phyloP scores from a whole-genome alignment of 257 asterid species.

The Solanum chiquidenum region DNA sequence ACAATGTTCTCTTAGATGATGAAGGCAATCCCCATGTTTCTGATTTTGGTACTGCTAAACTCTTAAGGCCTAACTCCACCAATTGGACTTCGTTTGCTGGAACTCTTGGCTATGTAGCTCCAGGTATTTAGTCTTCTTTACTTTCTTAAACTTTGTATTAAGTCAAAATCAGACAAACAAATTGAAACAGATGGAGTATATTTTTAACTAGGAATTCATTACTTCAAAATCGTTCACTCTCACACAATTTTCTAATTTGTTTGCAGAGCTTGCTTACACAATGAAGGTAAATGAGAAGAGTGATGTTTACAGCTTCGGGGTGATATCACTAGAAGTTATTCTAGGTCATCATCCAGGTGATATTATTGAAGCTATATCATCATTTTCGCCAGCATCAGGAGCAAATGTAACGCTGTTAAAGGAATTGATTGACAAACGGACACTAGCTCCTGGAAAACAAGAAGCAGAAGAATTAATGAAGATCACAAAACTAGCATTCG shows the following conservation, averaged over 20 bases:
- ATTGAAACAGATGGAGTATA: background rate
- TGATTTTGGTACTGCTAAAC: conserved; percentile 33
- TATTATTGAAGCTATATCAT: background rate
- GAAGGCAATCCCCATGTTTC: conserved; percentile 24
- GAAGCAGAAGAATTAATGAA: conserved; percentile 9
- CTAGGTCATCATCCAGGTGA: conserved; percentile 34
- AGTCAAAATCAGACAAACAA: background rate
- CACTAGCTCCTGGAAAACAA: conserved; percentile 5
- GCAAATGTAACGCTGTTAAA: background rate
- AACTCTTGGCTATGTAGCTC: conserved; percentile 30
- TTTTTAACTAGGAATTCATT: background rate
- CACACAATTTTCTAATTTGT: background rate
- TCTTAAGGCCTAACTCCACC: conserved; percentile 15
- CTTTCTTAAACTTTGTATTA: background rate
- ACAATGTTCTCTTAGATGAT: conserved; percentile 17
- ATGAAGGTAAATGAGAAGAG: conserved; percentile 20
- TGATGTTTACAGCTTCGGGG: conserved; percentile 27
- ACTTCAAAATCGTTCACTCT: background rate
- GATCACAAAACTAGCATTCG: conserved; percentile 4
- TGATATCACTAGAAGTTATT: conserved; percentile 18
- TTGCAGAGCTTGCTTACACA: conserved; percentile 21
- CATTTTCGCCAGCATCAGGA: background rate
- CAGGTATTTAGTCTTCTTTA: conserved; percentile 5
- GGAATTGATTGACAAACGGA: conserved; percentile 16
- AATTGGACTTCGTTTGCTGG: conserved; percentile 26